These are phyloP conservation scores for Aureobasidium subglaciale DNA, from an alignment of 2,329 filamentous ascomycete genomes.

Conservation along the genomic window DNA sequence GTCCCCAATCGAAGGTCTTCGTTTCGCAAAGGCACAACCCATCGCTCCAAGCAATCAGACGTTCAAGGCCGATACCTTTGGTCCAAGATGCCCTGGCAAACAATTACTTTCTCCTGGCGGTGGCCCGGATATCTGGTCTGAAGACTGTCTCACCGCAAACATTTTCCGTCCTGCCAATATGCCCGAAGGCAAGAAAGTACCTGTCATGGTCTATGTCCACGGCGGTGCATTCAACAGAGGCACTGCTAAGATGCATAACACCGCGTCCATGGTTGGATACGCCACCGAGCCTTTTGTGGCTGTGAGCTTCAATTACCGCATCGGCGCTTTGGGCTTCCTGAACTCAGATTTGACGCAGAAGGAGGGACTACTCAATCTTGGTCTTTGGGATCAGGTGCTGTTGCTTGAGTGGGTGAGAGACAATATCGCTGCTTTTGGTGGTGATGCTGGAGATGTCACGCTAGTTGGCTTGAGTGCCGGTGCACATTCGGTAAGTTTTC, in stretches of 20 bases:
- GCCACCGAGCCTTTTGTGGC: constrained; percentile 30
- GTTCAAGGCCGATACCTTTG: constrained; percentile 26
- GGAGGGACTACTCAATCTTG: constrained; percentile 41
- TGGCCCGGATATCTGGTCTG: constrained; percentile 22
- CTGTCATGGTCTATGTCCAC: constrained; percentile 55
- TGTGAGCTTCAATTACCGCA: constrained; percentile 34
- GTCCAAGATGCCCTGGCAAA: constrained; percentile 23
- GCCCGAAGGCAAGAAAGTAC: constrained; percentile 32
- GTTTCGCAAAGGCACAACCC: constrained; percentile 34
- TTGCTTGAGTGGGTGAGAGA: constrained; percentile 35
- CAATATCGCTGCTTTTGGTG: constrained; percentile 35
- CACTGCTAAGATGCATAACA: constrained; percentile 50
- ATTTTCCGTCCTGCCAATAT: constrained; percentile 44
- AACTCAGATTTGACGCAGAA: constrained; percentile 46
- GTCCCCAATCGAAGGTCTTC: constrained; percentile 20
- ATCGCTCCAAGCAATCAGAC: constrained; percentile 30
- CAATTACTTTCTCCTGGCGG: constrained; percentile 10
- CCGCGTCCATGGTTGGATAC: constrained; percentile 55
- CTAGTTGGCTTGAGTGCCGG: constrained; percentile 70
- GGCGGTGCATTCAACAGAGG: constrained; percentile 51
- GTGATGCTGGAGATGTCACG: constrained; percentile 32
- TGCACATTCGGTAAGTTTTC: constrained; percentile 49
- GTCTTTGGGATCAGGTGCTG: constrained; percentile 19
- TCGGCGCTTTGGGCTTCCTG: constrained; percentile 63
- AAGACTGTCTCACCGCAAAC: constrained; percentile 56